Conservation (phyloP, 2,329 filamentous ascomycete genomes). For the Colletotrichum tabaci region DNA sequence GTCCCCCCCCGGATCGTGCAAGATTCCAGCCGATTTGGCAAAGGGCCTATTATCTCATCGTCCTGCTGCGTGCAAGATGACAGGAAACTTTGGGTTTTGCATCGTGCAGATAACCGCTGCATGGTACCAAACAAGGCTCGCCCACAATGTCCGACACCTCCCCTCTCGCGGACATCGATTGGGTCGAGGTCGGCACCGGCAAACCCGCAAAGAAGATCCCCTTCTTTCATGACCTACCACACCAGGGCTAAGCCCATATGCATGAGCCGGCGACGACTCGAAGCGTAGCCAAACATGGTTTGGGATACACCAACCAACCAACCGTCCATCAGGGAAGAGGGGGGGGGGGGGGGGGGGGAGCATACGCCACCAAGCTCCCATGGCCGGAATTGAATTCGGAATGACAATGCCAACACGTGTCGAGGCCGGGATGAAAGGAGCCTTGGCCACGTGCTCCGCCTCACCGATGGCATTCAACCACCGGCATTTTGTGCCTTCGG, state of each 20-base stretch:
- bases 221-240: background rate
- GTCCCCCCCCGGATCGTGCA: background rate
- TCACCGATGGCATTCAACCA: constrained; percentile 23
- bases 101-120: background rate
- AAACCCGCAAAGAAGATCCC: background rate
- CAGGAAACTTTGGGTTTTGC: background rate
- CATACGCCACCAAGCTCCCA: constrained; percentile 18
- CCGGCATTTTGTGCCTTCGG: constrained; percentile 9
- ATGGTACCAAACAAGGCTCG: background rate
- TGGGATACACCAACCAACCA: background rate
- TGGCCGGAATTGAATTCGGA: constrained; percentile 9
- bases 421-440: constrained; percentile 34
- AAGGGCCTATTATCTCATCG: constrained; percentile 5
- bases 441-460: constrained; percentile 17
- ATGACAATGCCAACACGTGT: constrained; percentile 29
- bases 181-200: background rate
- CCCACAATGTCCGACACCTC: background rate
- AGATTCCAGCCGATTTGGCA: constrained; percentile 14
- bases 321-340: constrained; percentile 7
- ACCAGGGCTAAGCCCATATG: background rate
- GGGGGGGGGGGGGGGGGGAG: too few species aligned
- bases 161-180: background rate
- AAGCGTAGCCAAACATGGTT: background rate
- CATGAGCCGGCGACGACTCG: background rate
- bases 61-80: background rate